phyloP scores from a whole-genome alignment of 228 moss, liverwort and hornwort genomes.

The Sphagnum fallax region DNA sequence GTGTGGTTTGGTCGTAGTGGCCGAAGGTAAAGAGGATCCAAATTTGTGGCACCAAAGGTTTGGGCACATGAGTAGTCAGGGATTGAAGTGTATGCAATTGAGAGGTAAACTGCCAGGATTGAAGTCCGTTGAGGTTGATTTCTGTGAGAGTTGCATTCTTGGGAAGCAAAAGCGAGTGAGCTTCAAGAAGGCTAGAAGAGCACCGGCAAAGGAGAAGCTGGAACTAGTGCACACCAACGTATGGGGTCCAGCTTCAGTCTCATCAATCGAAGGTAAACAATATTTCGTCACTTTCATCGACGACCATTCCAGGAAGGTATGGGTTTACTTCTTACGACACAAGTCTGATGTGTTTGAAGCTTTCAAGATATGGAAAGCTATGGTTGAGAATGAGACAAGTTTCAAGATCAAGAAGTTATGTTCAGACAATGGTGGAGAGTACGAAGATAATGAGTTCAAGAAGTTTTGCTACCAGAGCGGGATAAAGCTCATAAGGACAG shows the following conservation, averaged over 20 bases:
- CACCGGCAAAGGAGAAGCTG: neutral
- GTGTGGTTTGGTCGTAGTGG: too few relatives aligned
- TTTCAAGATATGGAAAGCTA: too few relatives aligned
- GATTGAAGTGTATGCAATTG: neutral
- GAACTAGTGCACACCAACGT: neutral
- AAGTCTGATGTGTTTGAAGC: too few relatives aligned
- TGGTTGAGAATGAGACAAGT: neutral
- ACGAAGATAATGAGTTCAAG: neutral
- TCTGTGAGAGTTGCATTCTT: neutral
- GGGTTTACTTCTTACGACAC: too few relatives aligned
- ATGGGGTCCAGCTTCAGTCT: neutral
- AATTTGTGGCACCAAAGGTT: neutral
- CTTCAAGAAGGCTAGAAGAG: neutral
- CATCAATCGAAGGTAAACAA: neutral
- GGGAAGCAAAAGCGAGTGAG: neutral
- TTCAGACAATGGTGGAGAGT: slow-evolving; percentile 4
- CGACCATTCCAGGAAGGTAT: too few relatives aligned
- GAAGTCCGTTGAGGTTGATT: neutral
- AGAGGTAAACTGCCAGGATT: neutral
- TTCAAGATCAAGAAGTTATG: neutral
- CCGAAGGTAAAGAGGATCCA: neutral
- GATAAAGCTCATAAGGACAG: neutral
- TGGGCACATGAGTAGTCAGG: neutral
- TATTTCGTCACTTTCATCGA: neutral
- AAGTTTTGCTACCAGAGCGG: neutral